Conservation (phyloP, 2,329 filamentous ascomycete species). For the Trichoderma sp. region DNA sequence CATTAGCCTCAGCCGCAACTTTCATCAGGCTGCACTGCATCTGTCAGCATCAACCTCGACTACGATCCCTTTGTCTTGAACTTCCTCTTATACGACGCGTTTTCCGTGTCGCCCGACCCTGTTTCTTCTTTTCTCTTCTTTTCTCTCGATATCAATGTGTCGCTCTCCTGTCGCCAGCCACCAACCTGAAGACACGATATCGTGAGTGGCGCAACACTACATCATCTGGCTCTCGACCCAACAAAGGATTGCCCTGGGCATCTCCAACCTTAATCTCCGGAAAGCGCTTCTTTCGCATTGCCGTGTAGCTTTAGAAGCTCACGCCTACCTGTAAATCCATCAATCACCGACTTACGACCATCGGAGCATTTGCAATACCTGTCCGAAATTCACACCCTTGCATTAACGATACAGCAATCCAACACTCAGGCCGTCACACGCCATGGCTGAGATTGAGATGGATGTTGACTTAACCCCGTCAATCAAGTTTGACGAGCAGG, state of each 20-base stretch:
- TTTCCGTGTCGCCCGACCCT: conserved; percentile 7
- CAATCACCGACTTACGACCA: neutral
- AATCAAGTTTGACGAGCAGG: conserved; percentile 25
- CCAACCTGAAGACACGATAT: conserved; percentile 4
- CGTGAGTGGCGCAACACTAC: conserved; percentile 11
- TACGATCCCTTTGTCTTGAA: neutral
- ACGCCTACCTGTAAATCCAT: neutral
- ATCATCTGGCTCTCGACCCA: neutral
- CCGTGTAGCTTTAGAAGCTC: neutral
- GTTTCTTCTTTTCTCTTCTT: neutral
- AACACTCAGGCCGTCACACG: neutral
- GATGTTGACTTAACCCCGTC: conserved; percentile 33
- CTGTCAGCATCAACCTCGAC: neutral
- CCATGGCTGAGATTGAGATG: conserved; percentile 35
- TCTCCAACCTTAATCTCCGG: neutral
- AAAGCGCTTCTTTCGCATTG: neutral
- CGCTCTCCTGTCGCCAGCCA: neutral
- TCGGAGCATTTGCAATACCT: neutral
- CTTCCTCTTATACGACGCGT: conserved; percentile 2
- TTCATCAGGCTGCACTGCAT: neutral
- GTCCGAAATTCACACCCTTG: neutral
- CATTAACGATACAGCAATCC: neutral
- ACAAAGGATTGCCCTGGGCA: neutral
- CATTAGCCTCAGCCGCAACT: conserved; percentile 6
- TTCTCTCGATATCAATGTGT: conserved; percentile 15